Evolutionary conservation across 139 green algal genomes (phyloP).

Genomic region (Chlorella sp.): DNA sequence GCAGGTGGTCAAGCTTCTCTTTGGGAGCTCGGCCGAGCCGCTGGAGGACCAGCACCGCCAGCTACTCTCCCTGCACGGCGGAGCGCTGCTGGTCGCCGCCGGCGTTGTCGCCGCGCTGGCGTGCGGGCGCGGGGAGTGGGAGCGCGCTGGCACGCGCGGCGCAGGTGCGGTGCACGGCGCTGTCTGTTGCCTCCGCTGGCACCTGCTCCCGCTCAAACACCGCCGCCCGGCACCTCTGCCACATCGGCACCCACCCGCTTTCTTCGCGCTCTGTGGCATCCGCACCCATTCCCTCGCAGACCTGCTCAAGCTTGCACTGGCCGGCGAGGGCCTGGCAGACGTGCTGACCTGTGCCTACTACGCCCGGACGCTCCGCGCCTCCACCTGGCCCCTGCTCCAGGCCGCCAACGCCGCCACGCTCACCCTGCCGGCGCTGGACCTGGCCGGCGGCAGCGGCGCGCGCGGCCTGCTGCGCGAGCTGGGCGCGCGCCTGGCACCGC

Average conservation of each 20-base stretch:
- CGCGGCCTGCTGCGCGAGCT: not conserved
- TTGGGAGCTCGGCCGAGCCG: not conserved
- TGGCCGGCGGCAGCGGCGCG: not conserved
- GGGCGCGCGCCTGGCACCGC: not conserved
- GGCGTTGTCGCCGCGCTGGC: not conserved
- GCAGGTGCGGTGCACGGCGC: not conserved
- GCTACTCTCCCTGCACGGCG: not conserved
- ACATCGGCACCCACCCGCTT: not conserved
- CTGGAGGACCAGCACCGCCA: constrained; percentile 4
- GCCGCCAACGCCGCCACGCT: too few species aligned
- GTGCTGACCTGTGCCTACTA: constrained; percentile 6
- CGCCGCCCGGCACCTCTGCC: not conserved
- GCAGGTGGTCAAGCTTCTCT: not conserved
- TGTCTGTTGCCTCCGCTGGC: not conserved
- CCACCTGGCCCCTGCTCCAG: not conserved
- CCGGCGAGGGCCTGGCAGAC: constrained; percentile 1
- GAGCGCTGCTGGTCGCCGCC: constrained; percentile 2
- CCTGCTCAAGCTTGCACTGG: constrained; percentile 2
- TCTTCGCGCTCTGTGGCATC: not conserved
- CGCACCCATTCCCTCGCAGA: not conserved
- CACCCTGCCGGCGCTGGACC: not conserved
- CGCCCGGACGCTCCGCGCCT: not conserved
- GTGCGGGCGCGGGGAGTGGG: not conserved
- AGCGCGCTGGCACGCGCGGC: not conserved
- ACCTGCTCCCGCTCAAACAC: not conserved